Base-by-base conservation (phyloP, 352 stramenopile genomes). In the Globisporangium mamillatum region DNA sequence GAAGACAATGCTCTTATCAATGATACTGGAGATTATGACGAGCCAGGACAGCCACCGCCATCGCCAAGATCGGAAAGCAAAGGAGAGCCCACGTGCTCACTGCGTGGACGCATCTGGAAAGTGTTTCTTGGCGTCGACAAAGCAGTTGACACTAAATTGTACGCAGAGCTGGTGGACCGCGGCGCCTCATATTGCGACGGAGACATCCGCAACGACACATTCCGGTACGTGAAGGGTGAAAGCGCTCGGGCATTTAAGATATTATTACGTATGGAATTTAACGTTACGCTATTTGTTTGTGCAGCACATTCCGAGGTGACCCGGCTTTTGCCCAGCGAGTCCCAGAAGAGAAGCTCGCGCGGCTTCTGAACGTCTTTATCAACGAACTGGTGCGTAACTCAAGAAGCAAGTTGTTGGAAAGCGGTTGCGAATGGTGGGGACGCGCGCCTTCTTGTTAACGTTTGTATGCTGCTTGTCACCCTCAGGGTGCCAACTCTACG, bases 201-300 rank as follows among this genome's bases (percentile, higher is more conserved):
- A 22, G 90, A 97, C 52, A 98, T 98, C 63, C 81, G 89, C 22
- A 97, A 98, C 68, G 92, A 98, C 69, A 97, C 91, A 18, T 97
- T 98, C 64, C 84, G 90, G 32, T 38, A 12, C 32, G 32, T 38
- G 8, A 38, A 38, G 32, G 32, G 32, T 38, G 32, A 38, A 3
- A 53, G 29, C 22, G 16, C 24, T 25, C 53, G 20, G 3, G 12
- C 12, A 5, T 36, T 2, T 4, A 5, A 36, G 2, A 12, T 36
- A 44, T 18, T 36, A 44, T 18, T 44, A 12, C 36, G 10, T 12
- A 44, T 44, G 36, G 12, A 12, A 44, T 36, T 38, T 34, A 4
- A 22, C 14, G n/a, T 4, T n/a, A 48, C 4, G 2, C 2, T 53
- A 54, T 5, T 14, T 24, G 9, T 24, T 14, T 24, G 14, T 24